Conservation (phyloP, 2,329 filamentous ascomycete species). For the Macrophomina phaseolina region DNA sequence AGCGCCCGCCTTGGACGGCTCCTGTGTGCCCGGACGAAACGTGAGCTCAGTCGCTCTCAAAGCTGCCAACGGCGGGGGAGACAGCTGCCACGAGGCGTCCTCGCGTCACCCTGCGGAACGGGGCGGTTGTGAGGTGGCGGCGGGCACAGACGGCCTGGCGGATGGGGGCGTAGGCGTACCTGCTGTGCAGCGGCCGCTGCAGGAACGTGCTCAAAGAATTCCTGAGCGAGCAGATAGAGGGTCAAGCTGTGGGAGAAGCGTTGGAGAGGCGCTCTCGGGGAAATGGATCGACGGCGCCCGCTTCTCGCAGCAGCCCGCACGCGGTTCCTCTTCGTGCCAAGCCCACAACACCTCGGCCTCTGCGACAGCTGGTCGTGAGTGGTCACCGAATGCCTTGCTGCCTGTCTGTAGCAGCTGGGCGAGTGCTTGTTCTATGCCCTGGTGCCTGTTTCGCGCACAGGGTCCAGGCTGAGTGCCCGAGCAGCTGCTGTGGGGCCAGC, state of each 20-base stretch:
- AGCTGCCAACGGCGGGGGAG: background rate
- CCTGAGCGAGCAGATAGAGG: background rate
- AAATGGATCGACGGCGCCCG: conserved; percentile 16
- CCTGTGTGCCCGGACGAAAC: background rate
- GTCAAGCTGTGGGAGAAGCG: conserved; percentile 5
- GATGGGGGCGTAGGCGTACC: conserved; percentile 1
- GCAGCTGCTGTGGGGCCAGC: conserved; percentile 12
- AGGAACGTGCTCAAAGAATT: conserved; percentile 10
- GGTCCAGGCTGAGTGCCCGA: background rate
- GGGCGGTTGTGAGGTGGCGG: conserved; percentile 1
- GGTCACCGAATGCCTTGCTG: background rate
- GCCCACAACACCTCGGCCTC: conserved; percentile 20
- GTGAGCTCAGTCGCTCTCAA: background rate
- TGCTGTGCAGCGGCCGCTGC: background rate
- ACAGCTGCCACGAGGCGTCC: conserved; percentile 1
- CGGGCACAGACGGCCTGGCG: background rate
- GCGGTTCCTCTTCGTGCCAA: conserved; percentile 21
- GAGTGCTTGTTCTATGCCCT: background rate
- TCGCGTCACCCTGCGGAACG: background rate
- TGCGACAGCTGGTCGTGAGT: background rate
- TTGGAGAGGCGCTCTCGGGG: conserved; percentile 14
- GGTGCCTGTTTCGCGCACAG: background rate
- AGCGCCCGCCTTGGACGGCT: background rate
- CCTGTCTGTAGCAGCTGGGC: background rate
- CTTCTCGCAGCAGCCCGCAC: background rate